Conservation (phyloP, 805 yeast genomes). For the Clavispora vitiphila region DNA sequence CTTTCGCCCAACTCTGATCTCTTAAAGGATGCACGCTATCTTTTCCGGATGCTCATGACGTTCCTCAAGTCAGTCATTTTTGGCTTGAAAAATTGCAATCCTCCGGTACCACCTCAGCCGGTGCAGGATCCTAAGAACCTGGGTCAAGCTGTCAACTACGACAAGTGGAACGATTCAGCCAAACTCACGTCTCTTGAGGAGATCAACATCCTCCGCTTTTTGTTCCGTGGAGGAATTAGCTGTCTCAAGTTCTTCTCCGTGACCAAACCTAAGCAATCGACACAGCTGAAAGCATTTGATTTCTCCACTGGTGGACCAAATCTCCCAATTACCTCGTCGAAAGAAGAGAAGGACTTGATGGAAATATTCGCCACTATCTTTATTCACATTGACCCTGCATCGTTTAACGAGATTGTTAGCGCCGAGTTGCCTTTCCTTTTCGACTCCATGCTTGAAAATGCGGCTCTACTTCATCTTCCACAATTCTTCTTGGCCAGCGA, state of each 20-base stretch:
- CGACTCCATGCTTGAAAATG: constrained; percentile 73
- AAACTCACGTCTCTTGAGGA: constrained; percentile 82
- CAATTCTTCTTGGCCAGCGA: constrained; percentile 93
- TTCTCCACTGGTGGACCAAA: constrained; percentile 77
- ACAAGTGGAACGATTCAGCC: constrained; percentile 80
- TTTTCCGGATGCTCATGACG: constrained; percentile 84
- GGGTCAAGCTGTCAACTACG: constrained; percentile 36
- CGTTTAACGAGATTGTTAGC: constrained; percentile 87
- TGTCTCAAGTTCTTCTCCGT: constrained; percentile 74
- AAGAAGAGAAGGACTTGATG: constrained; percentile 93
- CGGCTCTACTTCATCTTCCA: constrained; percentile 84
- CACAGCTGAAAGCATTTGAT: constrained; percentile 34
- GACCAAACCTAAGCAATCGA: constrained; percentile 42
- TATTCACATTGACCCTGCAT: constrained; percentile 90
- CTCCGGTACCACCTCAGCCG: constrained; percentile 53
- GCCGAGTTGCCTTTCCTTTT: constrained; percentile 75
- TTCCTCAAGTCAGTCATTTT: constrained; percentile 85
- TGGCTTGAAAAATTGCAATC: constrained; percentile 85
- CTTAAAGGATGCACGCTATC: constrained; percentile 78
- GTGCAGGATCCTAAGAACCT: constrained; percentile 42
- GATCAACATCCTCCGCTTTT: constrained; percentile 63
- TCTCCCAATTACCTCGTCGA: constrained; percentile 78
- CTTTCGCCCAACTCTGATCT: constrained; percentile 49
- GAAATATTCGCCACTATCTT: constrained; percentile 92
- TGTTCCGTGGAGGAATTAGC: constrained; percentile 79